A percentile compares a stretch with the other conserved stretches of the same genome.
These are phyloP conservation scores for Diddensiella caesifluorescens DNA, from an alignment of 805 yeast genomes.

Conservation along the genomic window DNA sequence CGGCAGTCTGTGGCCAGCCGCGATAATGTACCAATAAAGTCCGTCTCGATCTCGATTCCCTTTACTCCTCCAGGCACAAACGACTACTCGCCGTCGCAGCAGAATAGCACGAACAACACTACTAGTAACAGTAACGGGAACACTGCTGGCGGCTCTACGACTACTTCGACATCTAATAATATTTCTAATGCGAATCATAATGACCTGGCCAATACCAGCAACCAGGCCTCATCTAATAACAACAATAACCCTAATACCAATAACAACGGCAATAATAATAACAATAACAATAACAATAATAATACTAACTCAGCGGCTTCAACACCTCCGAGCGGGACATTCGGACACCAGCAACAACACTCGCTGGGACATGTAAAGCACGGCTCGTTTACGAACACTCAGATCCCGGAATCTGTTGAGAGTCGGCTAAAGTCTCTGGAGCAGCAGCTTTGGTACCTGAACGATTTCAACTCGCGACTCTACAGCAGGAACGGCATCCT, in stretches of 20 bases:
- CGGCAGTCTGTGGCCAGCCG: constrained; percentile 30
- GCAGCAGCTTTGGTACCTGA: constrained; percentile 14
- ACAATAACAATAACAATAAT: no score
- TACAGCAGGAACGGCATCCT: constrained; percentile 10
- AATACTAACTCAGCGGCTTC: no score
- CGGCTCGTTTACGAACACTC: no score
- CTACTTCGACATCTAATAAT: not conserved
- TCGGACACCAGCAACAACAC: no score
- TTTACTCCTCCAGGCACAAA: constrained; percentile 20
- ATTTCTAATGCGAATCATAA: not conserved
- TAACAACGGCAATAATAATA: not conserved
- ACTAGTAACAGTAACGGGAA: constrained; percentile 12
- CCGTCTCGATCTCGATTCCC: constrained; percentile 26
- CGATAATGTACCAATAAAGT: constrained; percentile 23
- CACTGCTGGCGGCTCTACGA: constrained; percentile 10
- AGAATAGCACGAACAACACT: constrained; percentile 5
- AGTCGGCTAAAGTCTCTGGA: constrained; percentile 17
- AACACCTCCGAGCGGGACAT: no score
- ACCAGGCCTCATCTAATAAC: no score
- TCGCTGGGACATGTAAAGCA: no score
- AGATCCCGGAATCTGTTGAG: no score
- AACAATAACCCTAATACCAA: not conserved
- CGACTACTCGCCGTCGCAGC: constrained; percentile 10
- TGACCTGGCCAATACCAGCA: not conserved
- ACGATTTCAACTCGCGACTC: constrained; percentile 14